Evolutionary conservation across 2,329 filamentous ascomycete species (phyloP).

Genomic region (Monilinia vaccinii-corymbosi): DNA sequence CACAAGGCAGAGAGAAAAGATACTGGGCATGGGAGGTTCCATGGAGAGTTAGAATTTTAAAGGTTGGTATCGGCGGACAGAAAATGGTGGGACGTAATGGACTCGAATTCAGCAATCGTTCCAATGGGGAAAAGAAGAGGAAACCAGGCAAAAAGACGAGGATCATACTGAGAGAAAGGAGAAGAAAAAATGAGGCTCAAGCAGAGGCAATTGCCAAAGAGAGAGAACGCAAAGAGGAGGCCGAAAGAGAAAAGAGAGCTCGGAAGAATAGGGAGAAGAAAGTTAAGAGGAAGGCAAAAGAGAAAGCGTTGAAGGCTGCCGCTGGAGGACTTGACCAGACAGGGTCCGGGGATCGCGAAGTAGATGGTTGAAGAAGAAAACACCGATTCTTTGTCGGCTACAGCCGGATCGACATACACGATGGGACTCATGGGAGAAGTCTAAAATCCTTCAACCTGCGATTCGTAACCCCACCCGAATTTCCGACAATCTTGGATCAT

Average conservation of each 20-base stretch:
- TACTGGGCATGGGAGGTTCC: conserved; percentile 52
- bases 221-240: conserved; percentile 43
- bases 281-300: conserved; percentile 48
- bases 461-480: not conserved
- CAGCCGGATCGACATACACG: conserved; percentile 5
- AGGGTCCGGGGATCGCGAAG: not conserved
- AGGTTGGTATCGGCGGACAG: conserved; percentile 20
- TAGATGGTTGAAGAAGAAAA: conserved; percentile 3
- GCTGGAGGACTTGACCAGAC: not conserved
- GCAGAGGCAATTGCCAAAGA: conserved; percentile 33
- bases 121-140: conserved; percentile 29
- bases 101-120: conserved; percentile 6
- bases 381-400: not conserved
- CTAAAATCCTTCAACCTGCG: conserved; percentile 5
- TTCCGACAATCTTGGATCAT: not conserved
- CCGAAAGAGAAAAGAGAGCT: conserved; percentile 52
- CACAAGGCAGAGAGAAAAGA: conserved; percentile 35
- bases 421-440: not conserved
- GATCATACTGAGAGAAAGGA: conserved; percentile 39
- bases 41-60: conserved; percentile 45
- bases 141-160: conserved; percentile 51
- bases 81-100: conserved; percentile 20
- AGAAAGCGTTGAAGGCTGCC: conserved; percentile 42
- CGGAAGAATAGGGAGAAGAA: conserved; percentile 52
- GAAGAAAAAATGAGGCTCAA: conserved; percentile 31